These are phyloP conservation scores for Seminavis robusta DNA, from an alignment of 108 stramenopile genomes.

Conservation along the genomic window DNA sequence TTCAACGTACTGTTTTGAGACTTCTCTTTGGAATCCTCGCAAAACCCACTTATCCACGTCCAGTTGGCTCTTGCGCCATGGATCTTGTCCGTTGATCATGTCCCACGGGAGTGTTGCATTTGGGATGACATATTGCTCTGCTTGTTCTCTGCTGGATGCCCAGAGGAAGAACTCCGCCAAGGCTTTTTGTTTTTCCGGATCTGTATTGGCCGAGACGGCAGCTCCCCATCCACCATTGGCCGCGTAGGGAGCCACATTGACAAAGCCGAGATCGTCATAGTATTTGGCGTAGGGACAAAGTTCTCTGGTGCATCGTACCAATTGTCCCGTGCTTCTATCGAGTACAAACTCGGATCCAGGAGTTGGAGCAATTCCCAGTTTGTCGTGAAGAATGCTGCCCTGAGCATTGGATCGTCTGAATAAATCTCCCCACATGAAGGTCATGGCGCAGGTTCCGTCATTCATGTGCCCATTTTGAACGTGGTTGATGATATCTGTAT, in stretches of 20 bases:
- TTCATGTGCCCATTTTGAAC: constrained; percentile 11
- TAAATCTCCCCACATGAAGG: constrained; percentile 15
- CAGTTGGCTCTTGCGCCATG: constrained; percentile 24
- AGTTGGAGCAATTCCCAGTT: constrained; percentile 22
- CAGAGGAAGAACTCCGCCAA: constrained; percentile 24
- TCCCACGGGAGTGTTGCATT: constrained; percentile 13
- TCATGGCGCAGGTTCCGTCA: constrained; percentile 28
- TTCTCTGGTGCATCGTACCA: constrained; percentile 18
- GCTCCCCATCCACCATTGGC: constrained; percentile 30
- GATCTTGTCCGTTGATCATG: constrained; percentile 23
- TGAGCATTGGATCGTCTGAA: too few species aligned
- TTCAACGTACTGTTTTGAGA: constrained; percentile 10
- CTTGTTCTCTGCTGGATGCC: constrained; percentile 11
- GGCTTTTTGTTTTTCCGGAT: constrained; percentile 18
- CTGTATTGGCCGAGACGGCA: constrained; percentile 3
- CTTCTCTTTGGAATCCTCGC: constrained; percentile 12
- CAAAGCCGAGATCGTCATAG: constrained; percentile 20
- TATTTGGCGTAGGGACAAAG: constrained; percentile 10
- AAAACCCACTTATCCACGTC: constrained; percentile 17
- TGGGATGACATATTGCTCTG: constrained; percentile 10
- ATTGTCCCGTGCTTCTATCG: constrained; percentile 21
- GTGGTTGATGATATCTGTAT: constrained; percentile 6
- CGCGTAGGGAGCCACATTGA: constrained; percentile 34
- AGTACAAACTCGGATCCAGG: constrained; percentile 24
- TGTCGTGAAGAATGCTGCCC: too few species aligned